Percentiles rank a stretch among this genome's conserved stretches.
Conservation (phyloP, 768 basidiomycete genomes). For the Chlorophyllum brunneum region DNA sequence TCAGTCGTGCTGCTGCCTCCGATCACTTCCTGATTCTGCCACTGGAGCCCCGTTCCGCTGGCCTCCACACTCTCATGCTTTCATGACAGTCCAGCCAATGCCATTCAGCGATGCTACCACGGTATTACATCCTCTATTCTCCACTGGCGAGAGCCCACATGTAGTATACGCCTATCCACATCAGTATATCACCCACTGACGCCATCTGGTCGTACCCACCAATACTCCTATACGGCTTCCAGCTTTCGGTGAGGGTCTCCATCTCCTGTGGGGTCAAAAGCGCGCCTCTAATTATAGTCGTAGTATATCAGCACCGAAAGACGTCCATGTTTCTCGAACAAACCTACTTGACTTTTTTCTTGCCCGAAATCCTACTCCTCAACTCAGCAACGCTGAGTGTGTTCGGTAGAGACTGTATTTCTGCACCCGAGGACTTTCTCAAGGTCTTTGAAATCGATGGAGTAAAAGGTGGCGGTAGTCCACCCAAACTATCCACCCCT, state of each 20-base stretch:
- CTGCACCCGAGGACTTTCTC: conserved; percentile 28
- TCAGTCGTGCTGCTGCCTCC: background rate
- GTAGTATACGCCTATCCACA: conserved; percentile 63
- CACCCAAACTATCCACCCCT: conserved; percentile 20
- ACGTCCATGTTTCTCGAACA: conserved; percentile 7
- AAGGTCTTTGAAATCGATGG: conserved; percentile 61
- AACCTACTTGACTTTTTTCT: conserved; percentile 70
- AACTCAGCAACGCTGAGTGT: conserved; percentile 55
- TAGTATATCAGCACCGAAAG: conserved; percentile 13
- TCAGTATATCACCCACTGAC: conserved; percentile 8
- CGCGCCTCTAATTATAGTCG: conserved; percentile 46
- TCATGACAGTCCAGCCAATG: background rate
- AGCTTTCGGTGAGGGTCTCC: conserved; percentile 68
- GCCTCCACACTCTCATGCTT: background rate
- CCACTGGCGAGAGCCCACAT: conserved; percentile 74
- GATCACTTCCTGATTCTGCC: conserved; percentile 8
- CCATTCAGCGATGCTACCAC: too few species aligned
- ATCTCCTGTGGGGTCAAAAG: conserved; percentile 80
- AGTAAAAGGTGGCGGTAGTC: conserved; percentile 57
- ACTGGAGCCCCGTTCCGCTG: conserved; percentile 10
- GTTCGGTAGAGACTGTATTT: conserved; percentile 44
- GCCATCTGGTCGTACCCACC: conserved; percentile 38
- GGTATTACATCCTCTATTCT: background rate
- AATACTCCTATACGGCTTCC: conserved; percentile 81
- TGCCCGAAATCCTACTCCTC: conserved; percentile 58